These are phyloP conservation scores for Aspergillus ochraceus DNA, from an alignment of 2,329 filamentous ascomycete genomes.

Conservation along the genomic window DNA sequence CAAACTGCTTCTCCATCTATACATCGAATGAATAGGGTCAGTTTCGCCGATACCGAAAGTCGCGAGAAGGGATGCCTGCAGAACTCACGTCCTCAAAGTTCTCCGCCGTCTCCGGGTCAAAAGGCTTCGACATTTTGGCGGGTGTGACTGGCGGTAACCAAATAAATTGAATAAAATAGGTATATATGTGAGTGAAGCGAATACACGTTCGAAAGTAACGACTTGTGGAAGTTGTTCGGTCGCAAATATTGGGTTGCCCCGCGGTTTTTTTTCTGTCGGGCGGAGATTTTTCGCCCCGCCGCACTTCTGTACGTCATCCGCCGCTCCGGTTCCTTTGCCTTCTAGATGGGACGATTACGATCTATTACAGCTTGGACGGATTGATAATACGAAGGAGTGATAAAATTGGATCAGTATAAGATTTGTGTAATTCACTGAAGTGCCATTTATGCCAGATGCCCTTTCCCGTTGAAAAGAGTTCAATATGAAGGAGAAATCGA, in stretches of 20 bases:
- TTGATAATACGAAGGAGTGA: too few species aligned
- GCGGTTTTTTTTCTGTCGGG: slow-evolving; percentile 34
- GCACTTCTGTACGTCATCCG: slow-evolving; percentile 18
- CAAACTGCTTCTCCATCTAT: slow-evolving; percentile 98
- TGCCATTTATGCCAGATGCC: too few species aligned
- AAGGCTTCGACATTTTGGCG: slow-evolving; percentile 41
- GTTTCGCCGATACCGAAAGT: slow-evolving; percentile 4
- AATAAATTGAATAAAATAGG: background rate
- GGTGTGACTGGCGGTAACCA: background rate
- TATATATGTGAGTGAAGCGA: background rate
- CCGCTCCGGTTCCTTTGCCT: background rate
- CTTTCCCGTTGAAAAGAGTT: too few species aligned
- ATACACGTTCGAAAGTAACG: background rate
- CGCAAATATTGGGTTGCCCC: slow-evolving; percentile 24
- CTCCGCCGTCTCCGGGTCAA: slow-evolving; percentile 63
- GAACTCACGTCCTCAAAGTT: slow-evolving; percentile 67
- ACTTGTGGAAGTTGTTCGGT: background rate
- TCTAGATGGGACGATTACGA: background rate
- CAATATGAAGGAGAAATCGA: too few species aligned
- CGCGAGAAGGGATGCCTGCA: background rate
- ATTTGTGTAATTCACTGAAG: too few species aligned
- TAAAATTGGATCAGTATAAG: too few species aligned
- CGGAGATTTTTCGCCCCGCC: slow-evolving; percentile 24
- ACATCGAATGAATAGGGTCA: slow-evolving; percentile 12
- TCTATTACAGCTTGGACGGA: too few species aligned